Base-by-base conservation (phyloP, 2,329 filamentous ascomycete species). In the Trichoderma aggressivum region DNA sequence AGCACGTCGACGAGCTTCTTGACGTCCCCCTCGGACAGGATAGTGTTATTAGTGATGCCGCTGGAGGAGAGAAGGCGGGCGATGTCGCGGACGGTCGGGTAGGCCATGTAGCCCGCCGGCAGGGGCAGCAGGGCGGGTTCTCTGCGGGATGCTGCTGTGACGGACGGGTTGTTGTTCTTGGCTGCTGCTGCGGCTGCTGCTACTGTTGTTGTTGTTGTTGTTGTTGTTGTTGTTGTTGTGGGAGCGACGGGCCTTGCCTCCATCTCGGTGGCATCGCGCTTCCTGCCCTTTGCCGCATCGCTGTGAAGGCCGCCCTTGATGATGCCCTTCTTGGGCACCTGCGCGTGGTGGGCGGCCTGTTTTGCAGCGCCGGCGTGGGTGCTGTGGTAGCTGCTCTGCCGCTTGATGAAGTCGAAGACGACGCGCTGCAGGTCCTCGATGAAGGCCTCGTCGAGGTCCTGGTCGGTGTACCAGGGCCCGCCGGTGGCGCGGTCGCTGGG, bases 391-490 rank as follows among this genome's bases (percentile, higher is more conserved):
- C 92, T 94, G 77, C 92, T 95, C 77, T 89, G 86, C 12, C 84
- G 84, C 76, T 91, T 90, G 73, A 97, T 89, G 73, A 89, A 90
- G 74, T 91, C 88, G 75, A 93, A 92, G 65, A 97, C 88, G 72
- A 92, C 87, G 24, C 88, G 86, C 72, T 92, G 89, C 63, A 98
- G 85, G 55, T 89, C 89, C 70, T 92, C 90, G 76, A 98, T 94
- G 79, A 99, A 93, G 71, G 92, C 92, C 74, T 92, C 91, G 81
- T 99, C 96, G 14, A 98, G 87, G 74, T 94, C 92, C 66, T 94
- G 93, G 74, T 97, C 94, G 8, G 93, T 94, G 80, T 96, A 98
- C 93, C 95, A 99, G 10, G 94, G 92, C 2, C 96, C 96, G 61
- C 96, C 96, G 0, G 94, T 97, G 60, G 97, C 93, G 73, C 96